phyloP scores from a whole-genome alignment of 192 early-diverging fungal species.

The Mortierella alpina region DNA sequence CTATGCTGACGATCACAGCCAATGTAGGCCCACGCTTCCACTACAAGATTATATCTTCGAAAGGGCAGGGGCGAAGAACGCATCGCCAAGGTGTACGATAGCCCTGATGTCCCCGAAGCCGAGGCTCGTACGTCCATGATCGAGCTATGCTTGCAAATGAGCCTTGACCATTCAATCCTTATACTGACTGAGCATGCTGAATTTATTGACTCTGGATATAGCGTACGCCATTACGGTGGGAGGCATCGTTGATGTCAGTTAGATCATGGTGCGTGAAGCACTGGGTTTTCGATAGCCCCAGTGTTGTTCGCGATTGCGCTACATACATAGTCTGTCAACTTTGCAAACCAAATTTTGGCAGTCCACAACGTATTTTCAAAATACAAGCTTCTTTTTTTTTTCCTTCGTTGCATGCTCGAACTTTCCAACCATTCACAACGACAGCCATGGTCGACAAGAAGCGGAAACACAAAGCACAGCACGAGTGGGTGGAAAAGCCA shows the following conservation, averaged over 20 bases:
- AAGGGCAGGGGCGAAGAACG: constrained; percentile 86
- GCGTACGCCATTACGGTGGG: constrained; percentile 80
- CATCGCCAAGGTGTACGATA: constrained; percentile 87
- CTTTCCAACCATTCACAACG: too few relatives aligned
- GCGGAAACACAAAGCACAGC: too few relatives aligned
- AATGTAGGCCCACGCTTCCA: constrained; percentile 58
- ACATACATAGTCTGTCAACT: too few relatives aligned
- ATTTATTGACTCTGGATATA: constrained; percentile 13
- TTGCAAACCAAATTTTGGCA: too few relatives aligned
- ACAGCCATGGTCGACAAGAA: too few relatives aligned
- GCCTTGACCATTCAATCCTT: background rate
- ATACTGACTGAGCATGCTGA: constrained; percentile 2
- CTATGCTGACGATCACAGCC: background rate
- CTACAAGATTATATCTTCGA: constrained; percentile 80
- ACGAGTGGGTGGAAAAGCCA: too few relatives aligned
- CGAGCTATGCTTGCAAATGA: background rate
- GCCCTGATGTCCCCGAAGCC: constrained; percentile 80
- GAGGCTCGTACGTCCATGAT: constrained; percentile 58
- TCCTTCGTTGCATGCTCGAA: too few relatives aligned
- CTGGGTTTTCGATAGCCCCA: too few relatives aligned
- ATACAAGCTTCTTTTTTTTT: too few relatives aligned
- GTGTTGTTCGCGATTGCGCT: too few relatives aligned
- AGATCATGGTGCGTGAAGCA: background rate
- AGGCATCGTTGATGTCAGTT: constrained; percentile 75
- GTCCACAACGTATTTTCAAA: too few relatives aligned